phyloP scores from a whole-genome alignment of 1,284 basidiomycete genomes.

The Fistulinella cinereoalba region DNA sequence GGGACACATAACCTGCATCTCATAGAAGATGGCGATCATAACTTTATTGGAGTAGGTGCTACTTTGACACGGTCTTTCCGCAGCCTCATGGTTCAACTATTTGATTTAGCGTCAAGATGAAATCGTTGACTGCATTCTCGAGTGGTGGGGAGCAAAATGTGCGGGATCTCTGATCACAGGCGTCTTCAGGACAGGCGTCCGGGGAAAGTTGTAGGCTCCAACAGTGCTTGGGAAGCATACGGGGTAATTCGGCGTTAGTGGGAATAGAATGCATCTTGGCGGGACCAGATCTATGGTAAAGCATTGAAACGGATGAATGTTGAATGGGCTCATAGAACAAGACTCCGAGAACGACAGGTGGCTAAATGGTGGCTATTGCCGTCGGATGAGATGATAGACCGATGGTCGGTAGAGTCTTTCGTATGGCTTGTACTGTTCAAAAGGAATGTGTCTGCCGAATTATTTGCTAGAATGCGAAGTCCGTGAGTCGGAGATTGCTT shows the following conservation, averaged over 20 bases:
- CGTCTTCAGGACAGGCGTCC: constrained; percentile 53
- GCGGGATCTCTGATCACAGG: constrained; percentile 49
- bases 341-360: not conserved
- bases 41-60: constrained; percentile 60
- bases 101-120: constrained; percentile 49
- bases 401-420: not conserved
- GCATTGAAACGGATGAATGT: not conserved
- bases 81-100: constrained; percentile 1
- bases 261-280: not conserved
- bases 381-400: constrained; percentile 1
- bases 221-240: not conserved
- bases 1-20: constrained; percentile 68
- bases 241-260: not conserved
- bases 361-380: not conserved
- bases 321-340: not conserved
- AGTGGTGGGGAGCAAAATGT: constrained; percentile 54
- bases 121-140: constrained; percentile 57
- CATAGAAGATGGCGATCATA: constrained; percentile 71
- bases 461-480: constrained; percentile 1
- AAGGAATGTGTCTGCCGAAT: too few relatives aligned
- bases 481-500: not conserved
- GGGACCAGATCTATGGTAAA: not conserved
- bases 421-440: too few relatives aligned
- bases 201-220: constrained; percentile 43
- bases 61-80: constrained; percentile 1